A percentile compares a stretch with the other conserved stretches of the same genome.
These are phyloP conservation scores for Arachnopeziza araneosa DNA, from an alignment of 2,329 filamentous ascomycete genomes.

Conservation along the genomic window DNA sequence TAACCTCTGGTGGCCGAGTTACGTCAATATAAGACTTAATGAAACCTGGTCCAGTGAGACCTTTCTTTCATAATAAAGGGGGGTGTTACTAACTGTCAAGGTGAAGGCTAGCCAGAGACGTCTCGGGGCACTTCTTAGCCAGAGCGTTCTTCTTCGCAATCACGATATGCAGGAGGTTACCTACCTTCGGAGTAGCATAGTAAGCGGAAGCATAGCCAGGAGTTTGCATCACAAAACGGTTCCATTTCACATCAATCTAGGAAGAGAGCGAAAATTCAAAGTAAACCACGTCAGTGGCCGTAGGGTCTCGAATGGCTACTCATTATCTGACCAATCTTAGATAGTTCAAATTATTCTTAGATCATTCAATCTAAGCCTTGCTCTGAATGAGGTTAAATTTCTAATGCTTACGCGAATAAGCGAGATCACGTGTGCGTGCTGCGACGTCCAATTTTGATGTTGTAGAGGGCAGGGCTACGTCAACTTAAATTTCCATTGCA, in stretches of 20 bases:
- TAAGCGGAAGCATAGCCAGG: background rate
- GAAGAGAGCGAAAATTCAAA: background rate
- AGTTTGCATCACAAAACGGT: background rate
- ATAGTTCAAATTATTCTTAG: background rate
- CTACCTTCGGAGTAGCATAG: background rate
- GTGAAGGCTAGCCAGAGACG: background rate
- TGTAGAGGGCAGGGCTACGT: background rate
- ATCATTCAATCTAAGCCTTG: too few relatives aligned
- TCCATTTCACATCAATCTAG: background rate
- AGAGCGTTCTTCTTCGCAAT: background rate
- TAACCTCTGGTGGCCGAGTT: conserved; percentile 23
- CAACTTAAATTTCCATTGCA: too few relatives aligned
- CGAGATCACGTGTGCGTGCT: background rate
- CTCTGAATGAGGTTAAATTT: too few relatives aligned
- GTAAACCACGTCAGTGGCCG: background rate
- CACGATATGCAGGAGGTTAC: background rate
- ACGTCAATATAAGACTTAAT: conserved; percentile 30
- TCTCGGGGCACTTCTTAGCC: background rate
- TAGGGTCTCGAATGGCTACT: background rate
- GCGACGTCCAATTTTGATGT: background rate
- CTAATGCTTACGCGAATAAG: background rate
- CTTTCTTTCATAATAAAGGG: background rate
- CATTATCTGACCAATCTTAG: background rate
- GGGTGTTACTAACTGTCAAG: background rate
- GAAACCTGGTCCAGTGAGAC: background rate